Conservation (phyloP, 2,329 filamentous ascomycete genomes). For the Cladosporium austrohemisphaericum region DNA sequence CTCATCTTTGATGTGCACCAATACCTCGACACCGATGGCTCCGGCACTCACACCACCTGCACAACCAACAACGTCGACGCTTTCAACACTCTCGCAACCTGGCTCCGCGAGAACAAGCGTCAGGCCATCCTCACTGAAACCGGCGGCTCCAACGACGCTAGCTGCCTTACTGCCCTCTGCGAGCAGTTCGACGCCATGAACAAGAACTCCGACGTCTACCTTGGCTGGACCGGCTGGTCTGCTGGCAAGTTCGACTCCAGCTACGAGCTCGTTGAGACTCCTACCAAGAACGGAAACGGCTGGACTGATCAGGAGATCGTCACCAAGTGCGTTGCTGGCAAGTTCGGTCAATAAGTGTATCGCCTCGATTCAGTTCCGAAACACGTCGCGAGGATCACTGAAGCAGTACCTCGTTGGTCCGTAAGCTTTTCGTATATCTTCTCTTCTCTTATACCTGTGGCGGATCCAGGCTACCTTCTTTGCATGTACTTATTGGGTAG, state of each 20-base stretch:
- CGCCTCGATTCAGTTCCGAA: too few species aligned
- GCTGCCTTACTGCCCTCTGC: slow-evolving; percentile 35
- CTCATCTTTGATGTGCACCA: slow-evolving; percentile 42
- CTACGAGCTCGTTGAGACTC: slow-evolving; percentile 31
- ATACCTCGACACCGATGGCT: slow-evolving; percentile 40
- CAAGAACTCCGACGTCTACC: slow-evolving; percentile 30
- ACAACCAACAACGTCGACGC: slow-evolving; percentile 33
- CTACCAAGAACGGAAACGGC: slow-evolving; percentile 20
- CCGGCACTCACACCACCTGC: slow-evolving; percentile 36
- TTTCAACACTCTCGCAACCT: slow-evolving; percentile 36
- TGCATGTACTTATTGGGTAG: too few species aligned
- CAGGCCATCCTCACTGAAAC: slow-evolving; percentile 41
- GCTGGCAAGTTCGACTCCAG: slow-evolving; percentile 30
- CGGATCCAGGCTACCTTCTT: too few species aligned
- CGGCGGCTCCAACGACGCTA: slow-evolving; percentile 35
- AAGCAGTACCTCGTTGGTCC: too few species aligned
- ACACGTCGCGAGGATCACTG: too few species aligned
- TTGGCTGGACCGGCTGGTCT: slow-evolving; percentile 33
- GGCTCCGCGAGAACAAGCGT: slow-evolving; percentile 36
- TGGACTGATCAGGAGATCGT: slow-evolving; percentile 29
- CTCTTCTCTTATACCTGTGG: too few species aligned
- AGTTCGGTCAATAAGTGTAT: too few species aligned
- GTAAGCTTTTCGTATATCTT: too few species aligned
- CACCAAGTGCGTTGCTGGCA: slow-evolving; percentile 28
- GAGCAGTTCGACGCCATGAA: slow-evolving; percentile 31